These are phyloP conservation scores for Nicotiana obtusifolia DNA, from an alignment of 257 asterid genomes.

Conservation along the genomic window DNA sequence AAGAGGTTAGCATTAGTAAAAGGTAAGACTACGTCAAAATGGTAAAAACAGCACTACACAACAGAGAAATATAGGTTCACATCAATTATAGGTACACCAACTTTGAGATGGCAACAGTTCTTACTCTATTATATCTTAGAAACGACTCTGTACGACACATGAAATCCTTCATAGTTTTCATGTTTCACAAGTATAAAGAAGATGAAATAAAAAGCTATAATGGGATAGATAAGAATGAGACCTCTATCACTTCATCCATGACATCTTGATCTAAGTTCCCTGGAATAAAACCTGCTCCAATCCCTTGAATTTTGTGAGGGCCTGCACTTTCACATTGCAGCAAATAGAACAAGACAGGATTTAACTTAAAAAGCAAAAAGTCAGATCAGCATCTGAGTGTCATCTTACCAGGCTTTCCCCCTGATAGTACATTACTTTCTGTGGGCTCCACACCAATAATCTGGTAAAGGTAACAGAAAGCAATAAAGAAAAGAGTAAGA, in stretches of 20 bases:
- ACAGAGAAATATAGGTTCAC: not conserved
- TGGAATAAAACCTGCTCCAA: conserved; percentile 99
- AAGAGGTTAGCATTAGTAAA: not conserved
- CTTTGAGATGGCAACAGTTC: not conserved
- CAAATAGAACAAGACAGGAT: conserved; percentile 50
- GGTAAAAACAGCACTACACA: not conserved
- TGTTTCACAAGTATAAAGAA: not conserved
- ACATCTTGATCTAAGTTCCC: conserved; percentile 81
- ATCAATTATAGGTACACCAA: not conserved
- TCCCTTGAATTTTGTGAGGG: conserved; percentile 99
- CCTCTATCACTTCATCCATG: conserved; percentile 98
- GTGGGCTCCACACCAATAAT: conserved; percentile 93
- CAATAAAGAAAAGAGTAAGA: conserved; percentile 11
- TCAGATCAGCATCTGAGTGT: conserved; percentile 19
- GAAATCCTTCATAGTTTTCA: not conserved
- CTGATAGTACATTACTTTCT: conserved; percentile 87
- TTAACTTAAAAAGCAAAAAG: conserved; percentile 24
- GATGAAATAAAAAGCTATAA: not conserved
- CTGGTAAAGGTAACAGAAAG: conserved; percentile 27
- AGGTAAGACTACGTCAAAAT: not conserved
- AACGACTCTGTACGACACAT: not conserved
- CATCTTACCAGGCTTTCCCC: conserved; percentile 97
- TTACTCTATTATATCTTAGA: not conserved
- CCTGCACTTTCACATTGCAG: conserved; percentile 86
- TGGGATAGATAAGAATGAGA: conserved; percentile 16